A percentile compares a stretch with the other conserved stretches of the same genome.
Evolutionary conservation across 2,329 filamentous ascomycete genomes (phyloP).

Genomic region (Cercospora sp.): DNA sequence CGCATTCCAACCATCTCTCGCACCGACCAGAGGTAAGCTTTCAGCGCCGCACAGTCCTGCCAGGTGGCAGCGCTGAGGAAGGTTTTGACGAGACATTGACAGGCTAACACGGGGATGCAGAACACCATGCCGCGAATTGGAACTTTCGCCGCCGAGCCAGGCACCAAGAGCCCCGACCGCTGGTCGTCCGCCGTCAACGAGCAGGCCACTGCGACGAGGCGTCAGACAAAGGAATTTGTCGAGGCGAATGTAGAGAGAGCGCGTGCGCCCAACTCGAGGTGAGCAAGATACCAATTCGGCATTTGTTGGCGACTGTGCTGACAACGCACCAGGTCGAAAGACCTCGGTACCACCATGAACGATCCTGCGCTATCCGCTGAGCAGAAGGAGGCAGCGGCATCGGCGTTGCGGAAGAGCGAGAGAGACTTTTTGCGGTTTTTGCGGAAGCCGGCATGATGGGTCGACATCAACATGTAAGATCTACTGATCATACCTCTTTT

Average conservation of each 20-base stretch:
- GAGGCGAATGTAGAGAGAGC: not conserved
- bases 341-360: not conserved
- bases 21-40: not conserved
- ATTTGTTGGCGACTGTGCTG: not conserved
- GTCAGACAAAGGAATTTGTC: not conserved
- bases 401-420: not conserved
- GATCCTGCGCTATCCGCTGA: not conserved
- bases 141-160: not conserved
- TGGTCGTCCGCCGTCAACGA: not conserved
- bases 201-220: not conserved
- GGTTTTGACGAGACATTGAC: not conserved
- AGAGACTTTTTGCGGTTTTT: not conserved
- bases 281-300: not conserved
- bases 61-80: too few relatives aligned
- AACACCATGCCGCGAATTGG: not conserved
- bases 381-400: not conserved
- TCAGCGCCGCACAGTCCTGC: too few relatives aligned
- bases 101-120: not conserved
- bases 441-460: not conserved
- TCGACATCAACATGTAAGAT: not conserved
- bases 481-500: not conserved
- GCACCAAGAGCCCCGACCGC: not conserved
- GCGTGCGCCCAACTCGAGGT: not conserved
- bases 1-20: not conserved
- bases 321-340: not conserved